These are phyloP conservation scores for Ascochyta viciae-villosae DNA, from an alignment of 2,329 filamentous ascomycete species.

Conservation along the genomic window DNA sequence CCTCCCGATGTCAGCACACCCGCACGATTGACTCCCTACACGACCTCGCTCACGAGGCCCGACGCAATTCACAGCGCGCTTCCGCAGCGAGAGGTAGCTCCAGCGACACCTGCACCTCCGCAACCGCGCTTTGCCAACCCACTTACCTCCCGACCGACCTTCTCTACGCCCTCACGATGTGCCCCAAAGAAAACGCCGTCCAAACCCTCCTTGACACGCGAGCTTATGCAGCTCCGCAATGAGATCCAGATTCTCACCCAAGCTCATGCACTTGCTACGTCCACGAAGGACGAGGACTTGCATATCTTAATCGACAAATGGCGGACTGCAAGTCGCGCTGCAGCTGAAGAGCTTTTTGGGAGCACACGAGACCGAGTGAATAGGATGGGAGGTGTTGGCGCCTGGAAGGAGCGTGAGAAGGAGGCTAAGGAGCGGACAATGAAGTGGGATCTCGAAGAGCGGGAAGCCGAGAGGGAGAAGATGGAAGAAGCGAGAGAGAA, in stretches of 20 bases:
- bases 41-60: not conserved
- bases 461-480: conserved; percentile 51
- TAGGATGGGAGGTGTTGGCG: conserved; percentile 68
- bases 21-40: conserved; percentile 1
- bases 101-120: conserved; percentile 9
- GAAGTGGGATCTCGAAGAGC: conserved; percentile 48
- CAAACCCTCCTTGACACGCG: conserved; percentile 38
- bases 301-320: conserved; percentile 65
- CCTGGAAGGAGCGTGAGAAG: conserved; percentile 56
- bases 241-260: conserved; percentile 52
- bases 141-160: conserved; percentile 19
- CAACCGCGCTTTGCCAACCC: conserved; percentile 20
- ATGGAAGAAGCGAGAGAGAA: conserved; percentile 51
- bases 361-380: conserved; percentile 66
- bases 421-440: conserved; percentile 44
- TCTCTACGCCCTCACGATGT: conserved; percentile 19
- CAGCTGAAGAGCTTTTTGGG: conserved; percentile 72
- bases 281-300: conserved; percentile 61
- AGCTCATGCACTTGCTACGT: conserved; percentile 48
- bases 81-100: not conserved
- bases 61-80: not conserved
- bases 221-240: conserved; percentile 43
- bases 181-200: conserved; percentile 22
- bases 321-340: conserved; percentile 65
- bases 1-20: conserved; percentile 23